These are phyloP conservation scores for Cucurbitaria berberidis DNA, from an alignment of 2,329 filamentous ascomycete species.

Conservation along the genomic window DNA sequence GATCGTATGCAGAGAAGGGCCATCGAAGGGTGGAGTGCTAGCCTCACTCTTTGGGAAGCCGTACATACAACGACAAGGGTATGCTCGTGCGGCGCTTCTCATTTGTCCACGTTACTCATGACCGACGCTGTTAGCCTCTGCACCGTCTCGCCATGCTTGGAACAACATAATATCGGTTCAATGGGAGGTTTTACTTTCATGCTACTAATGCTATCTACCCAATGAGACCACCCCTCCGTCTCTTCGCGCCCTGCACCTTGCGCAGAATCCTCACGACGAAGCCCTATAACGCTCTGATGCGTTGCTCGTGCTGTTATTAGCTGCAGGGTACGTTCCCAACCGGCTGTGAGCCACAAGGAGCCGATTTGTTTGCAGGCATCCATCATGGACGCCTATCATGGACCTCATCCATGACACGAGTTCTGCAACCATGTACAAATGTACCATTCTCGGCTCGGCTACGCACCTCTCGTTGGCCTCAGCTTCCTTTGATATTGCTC, in stretches of 20 bases:
- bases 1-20: slow-evolving; percentile 37
- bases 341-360: slow-evolving; percentile 24
- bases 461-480: slow-evolving; percentile 8
- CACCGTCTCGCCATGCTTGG: slow-evolving; percentile 21
- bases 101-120: slow-evolving; percentile 45
- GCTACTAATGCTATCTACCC: slow-evolving; percentile 16
- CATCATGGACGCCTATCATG: slow-evolving; percentile 18
- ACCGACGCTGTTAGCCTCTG: slow-evolving; percentile 30
- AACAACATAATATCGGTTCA: slow-evolving; percentile 16
- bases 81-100: slow-evolving; percentile 22
- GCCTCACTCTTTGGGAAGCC: slow-evolving; percentile 40
- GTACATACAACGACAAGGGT: slow-evolving; percentile 29
- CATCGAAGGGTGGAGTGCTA: slow-evolving; percentile 34
- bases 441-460: slow-evolving; percentile 10
- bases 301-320: slow-evolving; percentile 25
- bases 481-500: slow-evolving; percentile 5
- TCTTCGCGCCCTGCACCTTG: slow-evolving; percentile 14
- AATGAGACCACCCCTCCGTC: slow-evolving; percentile 14
- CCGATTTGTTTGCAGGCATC: slow-evolving; percentile 17
- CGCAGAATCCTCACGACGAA: slow-evolving; percentile 5
- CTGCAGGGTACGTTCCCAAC: slow-evolving; percentile 19
- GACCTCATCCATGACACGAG: slow-evolving; percentile 17
- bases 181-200: slow-evolving; percentile 19
- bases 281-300: slow-evolving; percentile 8
- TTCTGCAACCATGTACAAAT: slow-evolving; percentile 11